Evolutionary conservation across 2,329 filamentous ascomycete species (phyloP).

Genomic region (Aspergillus flavus): DNA sequence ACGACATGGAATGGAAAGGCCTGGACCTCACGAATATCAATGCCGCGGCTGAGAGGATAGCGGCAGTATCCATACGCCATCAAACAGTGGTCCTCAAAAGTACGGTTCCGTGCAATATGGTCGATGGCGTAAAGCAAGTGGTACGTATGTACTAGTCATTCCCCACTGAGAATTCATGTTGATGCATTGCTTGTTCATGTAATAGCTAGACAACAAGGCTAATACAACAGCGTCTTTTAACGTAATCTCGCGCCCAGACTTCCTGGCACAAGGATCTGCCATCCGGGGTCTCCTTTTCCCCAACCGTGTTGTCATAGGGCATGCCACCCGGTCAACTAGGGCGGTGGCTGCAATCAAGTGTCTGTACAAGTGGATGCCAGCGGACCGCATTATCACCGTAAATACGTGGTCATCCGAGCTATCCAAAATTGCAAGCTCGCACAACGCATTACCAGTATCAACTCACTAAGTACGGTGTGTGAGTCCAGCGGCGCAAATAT

Average conservation of each 20-base stretch:
- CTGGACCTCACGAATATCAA: neutral
- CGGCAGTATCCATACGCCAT: neutral
- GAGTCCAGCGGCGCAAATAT: neutral
- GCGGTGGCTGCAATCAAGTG: neutral
- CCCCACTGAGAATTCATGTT: no score
- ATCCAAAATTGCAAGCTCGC: neutral
- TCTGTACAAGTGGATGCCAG: neutral
- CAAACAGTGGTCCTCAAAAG: neutral
- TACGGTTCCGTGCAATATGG: neutral
- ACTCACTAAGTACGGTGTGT: neutral
- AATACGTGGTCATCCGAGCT: neutral
- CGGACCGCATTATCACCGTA: slow-evolving; percentile 1
- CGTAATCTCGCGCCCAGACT: neutral
- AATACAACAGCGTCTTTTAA: neutral
- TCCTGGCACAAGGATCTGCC: neutral
- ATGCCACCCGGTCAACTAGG: no score
- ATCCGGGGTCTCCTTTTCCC: neutral
- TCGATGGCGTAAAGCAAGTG: no score
- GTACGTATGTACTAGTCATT: neutral
- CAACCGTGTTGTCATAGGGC: neutral
- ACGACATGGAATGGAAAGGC: neutral
- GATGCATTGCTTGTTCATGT: no score
- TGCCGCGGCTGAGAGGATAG: neutral
- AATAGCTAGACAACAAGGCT: neutral
- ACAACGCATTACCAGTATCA: slow-evolving; percentile 2